Percentiles rank a stretch among this genome's conserved stretches.
Evolutionary conservation across 495 filamentous ascomycete genomes (phyloP).

Genomic region (Penicillium alfredii): DNA sequence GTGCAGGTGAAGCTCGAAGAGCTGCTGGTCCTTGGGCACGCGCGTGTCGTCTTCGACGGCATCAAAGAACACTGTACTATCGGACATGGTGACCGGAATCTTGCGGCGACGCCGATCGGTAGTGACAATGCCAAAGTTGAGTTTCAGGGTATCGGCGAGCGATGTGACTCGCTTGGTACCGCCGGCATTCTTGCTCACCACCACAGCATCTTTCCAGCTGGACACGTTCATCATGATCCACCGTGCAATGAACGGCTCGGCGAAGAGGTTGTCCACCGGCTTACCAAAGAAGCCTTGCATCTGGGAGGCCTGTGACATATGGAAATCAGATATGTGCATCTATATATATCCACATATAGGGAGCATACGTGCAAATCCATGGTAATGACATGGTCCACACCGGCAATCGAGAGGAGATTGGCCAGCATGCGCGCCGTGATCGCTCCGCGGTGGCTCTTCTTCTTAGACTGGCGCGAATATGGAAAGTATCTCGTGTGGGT

Average conservation of each 20-base stretch:
- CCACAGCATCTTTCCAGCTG: conserved; percentile 85
- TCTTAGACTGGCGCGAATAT: conserved; percentile 97
- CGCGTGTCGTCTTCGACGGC: conserved; percentile 33
- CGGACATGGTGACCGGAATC: conserved; percentile 52
- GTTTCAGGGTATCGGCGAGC: conserved; percentile 88
- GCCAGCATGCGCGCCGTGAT: conserved; percentile 97
- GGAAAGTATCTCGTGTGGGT: conserved; percentile 73
- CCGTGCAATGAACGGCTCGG: conserved; percentile 90
- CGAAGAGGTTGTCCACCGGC: conserved; percentile 95
- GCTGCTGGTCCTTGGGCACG: conserved; percentile 23
- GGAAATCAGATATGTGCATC: conserved; percentile 11
- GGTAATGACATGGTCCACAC: conserved; percentile 94
- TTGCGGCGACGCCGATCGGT: conserved; percentile 74
- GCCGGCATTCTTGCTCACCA: conserved; percentile 96
- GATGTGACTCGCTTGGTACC: conserved; percentile 98
- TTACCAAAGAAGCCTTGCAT: conserved; percentile 99
- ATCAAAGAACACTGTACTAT: conserved; percentile 55
- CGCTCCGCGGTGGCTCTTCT: conserved; percentile 93
- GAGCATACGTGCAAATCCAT: conserved; percentile 79
- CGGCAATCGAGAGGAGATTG: conserved; percentile 86
- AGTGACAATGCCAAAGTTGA: conserved; percentile 96
- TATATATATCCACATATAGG: conserved; percentile 6
- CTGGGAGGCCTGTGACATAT: conserved; percentile 61
- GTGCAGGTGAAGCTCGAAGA: conserved; percentile 30
- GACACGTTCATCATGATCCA: conserved; percentile 88